These are phyloP conservation scores for Erodium chrysanthum DNA, from an alignment of 441 rosid species.

Conservation along the genomic window DNA sequence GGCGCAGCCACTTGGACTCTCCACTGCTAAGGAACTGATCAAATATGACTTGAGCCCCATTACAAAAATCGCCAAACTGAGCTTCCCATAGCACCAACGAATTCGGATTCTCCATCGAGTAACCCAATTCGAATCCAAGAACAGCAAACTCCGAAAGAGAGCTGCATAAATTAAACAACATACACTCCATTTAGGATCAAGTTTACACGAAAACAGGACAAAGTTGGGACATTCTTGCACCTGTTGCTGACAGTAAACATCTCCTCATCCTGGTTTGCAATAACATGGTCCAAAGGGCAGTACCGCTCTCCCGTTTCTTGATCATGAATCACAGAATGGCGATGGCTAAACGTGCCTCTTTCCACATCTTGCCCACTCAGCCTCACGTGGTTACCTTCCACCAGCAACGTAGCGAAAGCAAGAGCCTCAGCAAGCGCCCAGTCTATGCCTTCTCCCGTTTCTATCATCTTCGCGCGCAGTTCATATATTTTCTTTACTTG, in stretches of 20 bases:
- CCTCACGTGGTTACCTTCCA: slow-evolving; percentile 95
- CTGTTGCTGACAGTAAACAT: slow-evolving; percentile 99
- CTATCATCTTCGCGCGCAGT: slow-evolving; percentile 80
- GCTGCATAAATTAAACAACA: slow-evolving; percentile 32
- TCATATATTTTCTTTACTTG: slow-evolving; percentile 83
- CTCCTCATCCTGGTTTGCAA: slow-evolving; percentile 77
- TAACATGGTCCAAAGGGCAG: slow-evolving; percentile 81
- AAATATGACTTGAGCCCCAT: slow-evolving; percentile 93
- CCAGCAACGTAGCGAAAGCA: slow-evolving; percentile 77
- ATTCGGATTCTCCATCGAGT: slow-evolving; percentile 92
- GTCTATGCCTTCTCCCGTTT: slow-evolving; percentile 85
- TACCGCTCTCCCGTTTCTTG: slow-evolving; percentile 84
- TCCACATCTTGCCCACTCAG: slow-evolving; percentile 99
- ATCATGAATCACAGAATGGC: slow-evolving; percentile 85
- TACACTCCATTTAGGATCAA: slow-evolving; percentile 1
- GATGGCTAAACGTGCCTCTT: slow-evolving; percentile 94
- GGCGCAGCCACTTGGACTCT: slow-evolving; percentile 70
- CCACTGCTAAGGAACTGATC: slow-evolving; percentile 56
- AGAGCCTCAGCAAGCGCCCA: slow-evolving; percentile 97
- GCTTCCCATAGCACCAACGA: slow-evolving; percentile 93
- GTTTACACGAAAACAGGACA: background rate
- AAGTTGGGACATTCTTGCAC: slow-evolving; percentile 22
- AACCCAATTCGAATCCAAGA: slow-evolving; percentile 94
- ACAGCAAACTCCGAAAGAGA: slow-evolving; percentile 95
- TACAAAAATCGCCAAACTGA: slow-evolving; percentile 90